Percentiles rank a stretch among this genome's conserved stretches.
phyloP scores from a whole-genome alignment of 2,329 filamentous ascomycete species.

The Colletotrichum echinochloae region DNA sequence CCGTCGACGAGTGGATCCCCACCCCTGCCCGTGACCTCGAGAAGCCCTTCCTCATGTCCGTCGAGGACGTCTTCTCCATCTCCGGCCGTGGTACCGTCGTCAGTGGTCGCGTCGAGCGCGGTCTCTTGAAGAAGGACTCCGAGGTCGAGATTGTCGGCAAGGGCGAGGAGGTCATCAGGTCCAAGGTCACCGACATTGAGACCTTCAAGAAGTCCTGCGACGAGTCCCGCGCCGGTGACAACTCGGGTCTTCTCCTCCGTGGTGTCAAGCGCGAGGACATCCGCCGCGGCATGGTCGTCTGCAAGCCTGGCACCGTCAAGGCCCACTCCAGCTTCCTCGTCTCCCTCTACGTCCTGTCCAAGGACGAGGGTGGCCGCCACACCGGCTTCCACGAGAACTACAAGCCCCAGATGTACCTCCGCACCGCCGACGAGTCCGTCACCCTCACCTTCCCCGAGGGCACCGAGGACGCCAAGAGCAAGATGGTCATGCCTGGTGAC shows the following conservation, averaged over 20 bases:
- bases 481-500: conserved; percentile 97
- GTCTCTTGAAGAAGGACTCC: conserved; percentile 89
- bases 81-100: conserved; percentile 95
- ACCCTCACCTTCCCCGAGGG: conserved; percentile 89
- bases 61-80: conserved; percentile 94
- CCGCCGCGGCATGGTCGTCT: conserved; percentile 92
- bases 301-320: conserved; percentile 84
- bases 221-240: conserved; percentile 95
- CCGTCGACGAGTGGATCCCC: conserved; percentile 96
- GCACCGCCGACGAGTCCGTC: conserved; percentile 86
- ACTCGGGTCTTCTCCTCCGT: conserved; percentile 96
- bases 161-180: conserved; percentile 85
- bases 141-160: conserved; percentile 97
- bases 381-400: conserved; percentile 97
- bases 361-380: conserved; percentile 98
- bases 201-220: conserved; percentile 99
- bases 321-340: conserved; percentile 92
- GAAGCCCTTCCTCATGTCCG: conserved; percentile 99
- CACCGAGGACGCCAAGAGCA: conserved; percentile 75
- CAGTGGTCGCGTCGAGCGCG: conserved; percentile 97
- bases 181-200: conserved; percentile 99
- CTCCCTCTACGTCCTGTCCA: conserved; percentile 96
- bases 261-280: conserved; percentile 97
- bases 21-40: conserved; percentile 93
- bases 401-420: conserved; percentile 94